Conservation (phyloP, 441 rosid species). For the Brassica hybrid region DNA sequence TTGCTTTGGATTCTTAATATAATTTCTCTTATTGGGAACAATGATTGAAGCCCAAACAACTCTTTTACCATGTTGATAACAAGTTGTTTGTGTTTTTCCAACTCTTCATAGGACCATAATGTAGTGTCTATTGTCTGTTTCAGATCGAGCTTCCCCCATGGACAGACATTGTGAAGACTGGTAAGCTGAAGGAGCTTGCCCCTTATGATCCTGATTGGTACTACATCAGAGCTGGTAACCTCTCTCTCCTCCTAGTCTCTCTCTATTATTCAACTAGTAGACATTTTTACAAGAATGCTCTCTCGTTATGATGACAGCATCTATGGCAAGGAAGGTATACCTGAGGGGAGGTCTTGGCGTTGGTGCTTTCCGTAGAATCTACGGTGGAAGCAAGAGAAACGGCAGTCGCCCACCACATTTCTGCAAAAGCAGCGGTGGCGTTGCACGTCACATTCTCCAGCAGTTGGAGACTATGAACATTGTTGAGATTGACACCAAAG, state of each 20-base stretch:
- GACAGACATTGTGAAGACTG: constrained; percentile 95
- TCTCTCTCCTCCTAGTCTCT: constrained; percentile 1
- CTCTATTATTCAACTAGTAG: neutral
- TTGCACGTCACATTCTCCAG: constrained; percentile 87
- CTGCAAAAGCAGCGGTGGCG: constrained; percentile 85
- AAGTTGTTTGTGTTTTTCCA: neutral
- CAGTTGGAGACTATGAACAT: constrained; percentile 77
- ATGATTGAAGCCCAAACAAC: neutral
- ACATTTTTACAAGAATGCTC: too few relatives aligned
- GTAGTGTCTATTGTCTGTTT: neutral
- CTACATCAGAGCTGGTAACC: constrained; percentile 77
- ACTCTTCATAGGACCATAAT: neutral
- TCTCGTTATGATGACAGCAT: constrained; percentile 50
- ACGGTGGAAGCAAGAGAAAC: constrained; percentile 93
- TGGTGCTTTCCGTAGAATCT: constrained; percentile 85
- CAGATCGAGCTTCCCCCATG: constrained; percentile 85
- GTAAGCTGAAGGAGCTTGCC: constrained; percentile 81
- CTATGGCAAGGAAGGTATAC: constrained; percentile 91
- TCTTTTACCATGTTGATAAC: neutral
- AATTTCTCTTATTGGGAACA: neutral
- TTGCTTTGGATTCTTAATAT: neutral
- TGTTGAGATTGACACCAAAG: constrained; percentile 69
- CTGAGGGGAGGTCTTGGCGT: constrained; percentile 92
- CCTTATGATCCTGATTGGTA: constrained; percentile 97
- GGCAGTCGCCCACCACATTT: constrained; percentile 96